phyloP scores from a whole-genome alignment of 345 rosid genomes.

The Microthlaspi erraticum region DNA sequence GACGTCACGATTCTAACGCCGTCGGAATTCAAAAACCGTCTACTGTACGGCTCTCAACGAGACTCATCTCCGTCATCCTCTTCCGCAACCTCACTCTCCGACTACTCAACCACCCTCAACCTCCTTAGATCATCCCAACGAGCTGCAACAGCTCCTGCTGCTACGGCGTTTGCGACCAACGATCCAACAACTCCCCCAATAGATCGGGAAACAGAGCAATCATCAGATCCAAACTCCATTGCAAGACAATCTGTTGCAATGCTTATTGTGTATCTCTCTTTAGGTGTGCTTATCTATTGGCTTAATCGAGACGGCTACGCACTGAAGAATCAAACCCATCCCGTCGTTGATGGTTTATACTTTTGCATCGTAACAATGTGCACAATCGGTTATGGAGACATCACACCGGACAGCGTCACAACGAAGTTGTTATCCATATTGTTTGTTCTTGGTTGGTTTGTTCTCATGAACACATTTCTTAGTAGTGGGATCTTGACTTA shows the following conservation, averaged over 20 bases:
- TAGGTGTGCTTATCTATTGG: conserved; percentile 78
- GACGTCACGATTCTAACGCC: conserved; percentile 70
- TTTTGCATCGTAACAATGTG: conserved; percentile 97
- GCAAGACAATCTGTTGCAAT: conserved; percentile 60
- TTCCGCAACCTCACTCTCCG: conserved; percentile 57
- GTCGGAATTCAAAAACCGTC: conserved; percentile 64
- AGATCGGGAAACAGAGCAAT: conserved; percentile 50
- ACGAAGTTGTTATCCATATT: conserved; percentile 84
- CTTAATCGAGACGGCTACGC: conserved; percentile 56
- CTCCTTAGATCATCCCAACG: conserved; percentile 61
- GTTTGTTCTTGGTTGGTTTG: conserved; percentile 90
- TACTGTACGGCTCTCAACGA: conserved; percentile 63
- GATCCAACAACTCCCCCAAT: conserved; percentile 43
- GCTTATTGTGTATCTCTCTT: conserved; percentile 62
- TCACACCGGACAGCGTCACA: conserved; percentile 58
- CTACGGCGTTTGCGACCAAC: conserved; percentile 61
- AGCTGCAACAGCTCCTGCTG: conserved; percentile 80
- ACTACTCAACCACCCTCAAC: conserved; percentile 39
- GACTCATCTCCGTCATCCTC: conserved; percentile 58
- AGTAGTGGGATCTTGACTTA: conserved; percentile 73
- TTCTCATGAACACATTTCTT: conserved; percentile 73
- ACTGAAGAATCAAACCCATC: conserved; percentile 60
- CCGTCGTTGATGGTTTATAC: conserved; percentile 84
- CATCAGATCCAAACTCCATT: conserved; percentile 52
- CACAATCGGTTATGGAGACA: conserved; percentile 94